Percentiles rank a stretch among this genome's conserved stretches.
Evolutionary conservation across 2,329 filamentous ascomycete species (phyloP).

Genomic region (Aureobasidium uvarum): DNA sequence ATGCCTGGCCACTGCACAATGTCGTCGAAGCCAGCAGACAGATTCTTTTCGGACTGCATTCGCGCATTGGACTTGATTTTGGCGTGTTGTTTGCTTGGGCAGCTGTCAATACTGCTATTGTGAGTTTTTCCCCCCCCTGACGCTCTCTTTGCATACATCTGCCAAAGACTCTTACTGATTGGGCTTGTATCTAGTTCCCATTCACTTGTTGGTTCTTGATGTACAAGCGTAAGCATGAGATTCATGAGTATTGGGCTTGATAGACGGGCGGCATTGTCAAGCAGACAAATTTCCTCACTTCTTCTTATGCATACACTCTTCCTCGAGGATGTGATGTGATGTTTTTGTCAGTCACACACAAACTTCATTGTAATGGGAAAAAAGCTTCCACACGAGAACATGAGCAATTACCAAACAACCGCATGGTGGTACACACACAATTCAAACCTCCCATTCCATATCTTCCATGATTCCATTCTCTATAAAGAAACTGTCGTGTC

Average conservation of each 20-base stretch:
- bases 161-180: background rate
- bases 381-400: too few species aligned
- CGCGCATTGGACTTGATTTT: constrained; percentile 59
- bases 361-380: too few species aligned
- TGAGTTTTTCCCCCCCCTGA: background rate
- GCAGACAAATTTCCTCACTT: too few species aligned
- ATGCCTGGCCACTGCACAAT: constrained; percentile 63
- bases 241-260: constrained; percentile 37
- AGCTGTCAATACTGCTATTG: constrained; percentile 51
- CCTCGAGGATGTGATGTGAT: too few species aligned
- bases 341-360: too few species aligned
- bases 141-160: background rate
- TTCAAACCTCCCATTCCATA: too few species aligned
- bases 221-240: constrained; percentile 41
- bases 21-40: constrained; percentile 60
- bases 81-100: constrained; percentile 60
- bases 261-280: background rate
- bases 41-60: constrained; percentile 61
- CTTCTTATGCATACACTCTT: too few species aligned
- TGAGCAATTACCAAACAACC: too few species aligned
- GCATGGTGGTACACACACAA: too few species aligned
- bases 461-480: too few species aligned
- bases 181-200: constrained; percentile 44
- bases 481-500: too few species aligned
- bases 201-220: constrained; percentile 47